Base-by-base conservation (phyloP, 2,329 filamentous ascomycete species). In the Pseudocercospora musae region DNA sequence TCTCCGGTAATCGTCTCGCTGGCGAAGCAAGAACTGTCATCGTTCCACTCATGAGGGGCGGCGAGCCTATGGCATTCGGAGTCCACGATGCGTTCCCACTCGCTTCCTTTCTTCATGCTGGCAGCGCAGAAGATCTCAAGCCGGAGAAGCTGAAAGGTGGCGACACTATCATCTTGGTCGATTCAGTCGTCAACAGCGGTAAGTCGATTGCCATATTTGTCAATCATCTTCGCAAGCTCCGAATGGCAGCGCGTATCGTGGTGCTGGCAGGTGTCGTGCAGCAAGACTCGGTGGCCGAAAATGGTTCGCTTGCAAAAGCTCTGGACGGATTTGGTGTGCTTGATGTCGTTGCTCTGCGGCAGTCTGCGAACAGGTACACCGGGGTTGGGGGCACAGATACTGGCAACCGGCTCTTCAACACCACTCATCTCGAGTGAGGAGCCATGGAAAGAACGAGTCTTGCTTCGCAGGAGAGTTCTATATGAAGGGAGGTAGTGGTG, bases 41-140 rank as follows among this genome's bases (percentile, higher is more conserved):
- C 52, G 74, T 88, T 0, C 78, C 85, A 0, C 64, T 88, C n/a
- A 88, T 89, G 85, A 82, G 85, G 8, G 85, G 82, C 1, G 86
- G 85, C 8, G 85, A 87, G 64, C 78, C 85, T 0, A 85, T 89
- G 82, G 86, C 86, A 0, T 71, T 81, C 1, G 85, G 85, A 0
- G 76, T 89, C 50, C 84, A 73, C 65, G 78, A 85, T 0, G 82
- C 76, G 0, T 81, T 89, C 4, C 82, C 81, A 0, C 62, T 60
- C 0, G 83, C 85, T 3, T 79, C 76, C 69, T 85, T 87, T 57
- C 53, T 85, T 0, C 84, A 87, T 62, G 79, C 77, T 1, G 71
- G 71, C 1, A 1, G 65, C 3, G 72, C 78, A 0, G 58, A 70
- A 0, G 80, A 87, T 37, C 66, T 88, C 44, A 73, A 73, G 49